Evolutionary conservation across 1,284 basidiomycete species (phyloP).

Genomic region (Phlebopus sp.): DNA sequence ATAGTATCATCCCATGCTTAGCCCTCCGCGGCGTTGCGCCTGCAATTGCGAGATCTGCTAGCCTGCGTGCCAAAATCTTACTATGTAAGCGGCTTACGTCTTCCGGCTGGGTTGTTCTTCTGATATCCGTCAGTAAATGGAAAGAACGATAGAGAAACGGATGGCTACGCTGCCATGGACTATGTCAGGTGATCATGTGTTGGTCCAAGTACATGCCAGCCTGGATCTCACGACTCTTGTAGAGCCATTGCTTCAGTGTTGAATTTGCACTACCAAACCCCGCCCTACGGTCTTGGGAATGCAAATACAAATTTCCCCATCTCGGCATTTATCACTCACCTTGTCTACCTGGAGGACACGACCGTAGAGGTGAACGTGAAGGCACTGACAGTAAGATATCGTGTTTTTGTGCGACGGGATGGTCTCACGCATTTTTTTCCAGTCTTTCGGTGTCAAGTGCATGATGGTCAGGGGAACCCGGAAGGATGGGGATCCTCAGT

Average conservation of each 20-base stretch:
- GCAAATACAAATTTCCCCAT: constrained; percentile 62
- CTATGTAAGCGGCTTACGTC: constrained; percentile 53
- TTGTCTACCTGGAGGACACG: constrained; percentile 73
- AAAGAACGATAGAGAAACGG: constrained; percentile 88
- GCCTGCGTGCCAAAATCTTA: constrained; percentile 79
- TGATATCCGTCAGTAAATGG: constrained; percentile 67
- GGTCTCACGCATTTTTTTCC: constrained; percentile 9
- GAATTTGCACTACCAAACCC: constrained; percentile 56
- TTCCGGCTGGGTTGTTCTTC: neutral
- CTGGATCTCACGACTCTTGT: constrained; percentile 11
- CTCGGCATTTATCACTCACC: constrained; percentile 79
- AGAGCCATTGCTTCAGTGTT: constrained; percentile 73
- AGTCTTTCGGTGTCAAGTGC: constrained; percentile 65
- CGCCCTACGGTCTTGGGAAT: constrained; percentile 53
- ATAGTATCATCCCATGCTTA: constrained; percentile 87
- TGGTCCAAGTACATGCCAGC: constrained; percentile 5
- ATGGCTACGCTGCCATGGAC: constrained; percentile 80
- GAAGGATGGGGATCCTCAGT: constrained; percentile 36
- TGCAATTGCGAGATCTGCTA: constrained; percentile 73
- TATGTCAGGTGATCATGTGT: constrained; percentile 63
- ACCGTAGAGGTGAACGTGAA: constrained; percentile 59
- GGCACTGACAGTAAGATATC: constrained; percentile 56
- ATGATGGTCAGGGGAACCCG: constrained; percentile 37
- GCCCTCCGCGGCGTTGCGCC: constrained; percentile 80
- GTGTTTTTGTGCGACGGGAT: neutral